phyloP scores from a whole-genome alignment of 2,329 filamentous ascomycete genomes.

The Mycogone perniciosa region DNA sequence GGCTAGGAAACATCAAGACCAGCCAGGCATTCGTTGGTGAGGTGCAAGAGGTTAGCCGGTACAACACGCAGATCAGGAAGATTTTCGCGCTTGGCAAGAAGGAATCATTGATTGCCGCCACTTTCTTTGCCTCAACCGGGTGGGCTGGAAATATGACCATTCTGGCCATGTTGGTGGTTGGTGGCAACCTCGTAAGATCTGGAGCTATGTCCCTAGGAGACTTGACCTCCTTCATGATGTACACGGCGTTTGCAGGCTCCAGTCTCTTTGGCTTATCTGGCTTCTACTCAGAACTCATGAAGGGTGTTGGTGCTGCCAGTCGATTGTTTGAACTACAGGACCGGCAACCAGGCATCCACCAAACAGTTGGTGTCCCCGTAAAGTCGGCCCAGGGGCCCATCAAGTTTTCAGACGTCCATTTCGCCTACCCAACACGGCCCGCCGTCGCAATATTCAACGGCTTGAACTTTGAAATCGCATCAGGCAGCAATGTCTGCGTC shows the following conservation, averaged over 20 bases:
- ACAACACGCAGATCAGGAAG: slow-evolving; percentile 85
- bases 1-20: slow-evolving; percentile 93
- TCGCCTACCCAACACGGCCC: slow-evolving; percentile 89
- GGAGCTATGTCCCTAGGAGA: slow-evolving; percentile 87
- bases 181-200: slow-evolving; percentile 80
- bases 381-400: slow-evolving; percentile 82
- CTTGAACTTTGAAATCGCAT: slow-evolving; percentile 83
- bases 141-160: slow-evolving; percentile 97
- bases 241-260: slow-evolving; percentile 78
- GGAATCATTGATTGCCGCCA: slow-evolving; percentile 83
- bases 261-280: slow-evolving; percentile 90
- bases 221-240: slow-evolving; percentile 96
- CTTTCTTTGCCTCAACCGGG: slow-evolving; percentile 81
- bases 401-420: slow-evolving; percentile 76
- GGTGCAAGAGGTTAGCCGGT: slow-evolving; percentile 79
- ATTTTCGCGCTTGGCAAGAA: slow-evolving; percentile 84
- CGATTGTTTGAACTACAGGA: slow-evolving; percentile 95
- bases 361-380: slow-evolving; percentile 75
- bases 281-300: slow-evolving; percentile 99
- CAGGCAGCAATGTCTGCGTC: slow-evolving; percentile 91
- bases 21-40: slow-evolving; percentile 95
- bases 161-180: slow-evolving; percentile 80
- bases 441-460: slow-evolving; percentile 87
- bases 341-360: slow-evolving; percentile 75
- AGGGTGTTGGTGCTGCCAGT: slow-evolving; percentile 94